A percentile compares a stretch with the other conserved stretches of the same genome.
phyloP scores from a whole-genome alignment of 1,139 yeast species.

The Kluyveromyces sp. region DNA sequence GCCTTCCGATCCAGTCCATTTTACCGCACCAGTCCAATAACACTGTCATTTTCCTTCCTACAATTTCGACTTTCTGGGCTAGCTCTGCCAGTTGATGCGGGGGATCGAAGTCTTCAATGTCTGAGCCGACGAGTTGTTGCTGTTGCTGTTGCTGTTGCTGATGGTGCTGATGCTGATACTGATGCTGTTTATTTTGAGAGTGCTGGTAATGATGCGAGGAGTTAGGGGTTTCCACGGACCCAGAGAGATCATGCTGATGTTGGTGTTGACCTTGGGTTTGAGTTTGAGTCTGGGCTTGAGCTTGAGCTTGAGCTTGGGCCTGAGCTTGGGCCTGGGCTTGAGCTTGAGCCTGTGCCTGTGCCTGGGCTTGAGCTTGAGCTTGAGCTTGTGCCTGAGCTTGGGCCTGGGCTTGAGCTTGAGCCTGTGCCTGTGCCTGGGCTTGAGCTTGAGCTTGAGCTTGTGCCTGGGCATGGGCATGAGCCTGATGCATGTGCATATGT shows the following conservation, averaged over 20 bases:
- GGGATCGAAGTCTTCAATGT: neutral
- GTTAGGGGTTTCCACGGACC: neutral
- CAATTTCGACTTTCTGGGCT: constrained; percentile 12
- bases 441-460: too few species aligned
- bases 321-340: neutral
- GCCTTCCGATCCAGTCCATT: constrained; percentile 12
- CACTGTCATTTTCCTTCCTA: constrained; percentile 20
- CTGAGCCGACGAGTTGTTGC: neutral
- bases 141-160: neutral
- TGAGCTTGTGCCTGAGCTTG: too few species aligned
- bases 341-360: neutral
- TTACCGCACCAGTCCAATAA: constrained; percentile 19
- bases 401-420: too few species aligned
- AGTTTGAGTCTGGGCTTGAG: neutral
- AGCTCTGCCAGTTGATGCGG: neutral
- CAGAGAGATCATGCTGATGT: neutral
- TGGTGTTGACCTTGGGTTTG: neutral
- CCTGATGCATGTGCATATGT: too few species aligned
- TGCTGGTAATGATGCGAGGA: too few species aligned
- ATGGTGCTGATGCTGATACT: neutral
- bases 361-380: too few species aligned
- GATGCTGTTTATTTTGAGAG: neutral
- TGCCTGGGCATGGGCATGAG: too few species aligned
- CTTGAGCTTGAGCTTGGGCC: neutral
- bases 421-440: too few species aligned